Evolutionary conservation across 192 early-diverging fungal species (phyloP).

Genomic region (Coemansia sp.): DNA sequence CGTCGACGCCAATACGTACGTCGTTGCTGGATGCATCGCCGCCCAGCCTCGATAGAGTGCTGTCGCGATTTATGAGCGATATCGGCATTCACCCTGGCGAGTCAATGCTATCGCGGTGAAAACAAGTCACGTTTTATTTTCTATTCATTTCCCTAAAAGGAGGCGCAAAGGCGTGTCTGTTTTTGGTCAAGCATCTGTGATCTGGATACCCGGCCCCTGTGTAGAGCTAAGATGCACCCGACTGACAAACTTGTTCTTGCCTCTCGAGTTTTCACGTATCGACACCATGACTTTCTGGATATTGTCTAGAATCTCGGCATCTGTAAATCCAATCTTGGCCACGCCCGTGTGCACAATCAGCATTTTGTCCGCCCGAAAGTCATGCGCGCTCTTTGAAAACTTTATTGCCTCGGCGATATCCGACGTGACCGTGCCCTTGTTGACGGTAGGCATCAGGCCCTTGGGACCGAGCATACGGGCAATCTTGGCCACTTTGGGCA

Average conservation of each 20-base stretch:
- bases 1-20: background rate
- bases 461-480: slow-evolving; percentile 89
- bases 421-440: slow-evolving; percentile 78
- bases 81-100: slow-evolving; percentile 8
- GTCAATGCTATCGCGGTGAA: background rate
- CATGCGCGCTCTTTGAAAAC: slow-evolving; percentile 66
- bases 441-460: slow-evolving; percentile 92
- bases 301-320: slow-evolving; percentile 53
- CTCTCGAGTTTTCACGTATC: slow-evolving; percentile 60
- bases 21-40: slow-evolving; percentile 14
- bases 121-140: background rate
- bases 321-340: slow-evolving; percentile 41
- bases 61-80: slow-evolving; percentile 19
- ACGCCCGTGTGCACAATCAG: slow-evolving; percentile 68
- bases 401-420: slow-evolving; percentile 68
- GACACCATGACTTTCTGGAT: slow-evolving; percentile 61
- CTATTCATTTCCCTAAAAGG: too few species aligned
- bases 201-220: slow-evolving; percentile 65
- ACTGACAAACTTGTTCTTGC: slow-evolving; percentile 55
- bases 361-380: slow-evolving; percentile 74
- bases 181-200: slow-evolving; percentile 52
- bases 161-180: background rate
- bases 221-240: slow-evolving; percentile 68
- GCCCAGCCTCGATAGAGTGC: slow-evolving; percentile 4
- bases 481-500: slow-evolving; percentile 84